Percentiles rank a stretch among this genome's conserved stretches.
Evolutionary conservation across 169 alveolate species (phyloP).

Genomic region (Eimeria praecox): DNA sequence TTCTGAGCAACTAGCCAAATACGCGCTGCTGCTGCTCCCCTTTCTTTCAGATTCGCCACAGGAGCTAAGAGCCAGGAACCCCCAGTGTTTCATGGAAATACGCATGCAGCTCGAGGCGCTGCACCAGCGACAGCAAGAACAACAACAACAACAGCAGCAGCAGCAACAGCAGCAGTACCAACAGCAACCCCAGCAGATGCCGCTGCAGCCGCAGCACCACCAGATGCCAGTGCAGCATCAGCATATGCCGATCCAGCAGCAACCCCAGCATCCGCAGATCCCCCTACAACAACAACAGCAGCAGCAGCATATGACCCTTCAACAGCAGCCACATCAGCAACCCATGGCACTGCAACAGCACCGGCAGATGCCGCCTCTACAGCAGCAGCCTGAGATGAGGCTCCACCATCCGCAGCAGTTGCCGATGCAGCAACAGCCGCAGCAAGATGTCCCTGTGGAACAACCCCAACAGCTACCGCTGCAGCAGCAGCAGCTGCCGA

Average conservation of each 20-base stretch:
- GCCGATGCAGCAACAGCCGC: conserved; percentile 21
- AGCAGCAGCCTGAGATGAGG: background rate
- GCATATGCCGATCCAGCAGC: conserved; percentile 14
- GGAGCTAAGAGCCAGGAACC: conserved; percentile 25
- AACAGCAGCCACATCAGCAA: conserved; percentile 44
- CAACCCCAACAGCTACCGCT: background rate
- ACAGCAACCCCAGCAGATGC: conserved; percentile 13
- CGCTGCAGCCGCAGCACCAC: conserved; percentile 33
- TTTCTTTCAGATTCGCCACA: conserved; percentile 34
- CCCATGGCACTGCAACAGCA: conserved; percentile 26
- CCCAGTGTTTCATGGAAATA: conserved; percentile 6
- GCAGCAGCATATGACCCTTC: conserved; percentile 31
- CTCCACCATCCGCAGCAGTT: conserved; percentile 27
- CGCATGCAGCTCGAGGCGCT: conserved; percentile 48
- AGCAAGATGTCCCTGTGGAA: conserved; percentile 13
- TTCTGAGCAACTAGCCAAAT: background rate
- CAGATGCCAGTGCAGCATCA: conserved; percentile 7
- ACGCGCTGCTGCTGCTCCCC: conserved; percentile 30
- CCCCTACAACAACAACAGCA: conserved; percentile 68
- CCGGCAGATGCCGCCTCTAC: background rate
- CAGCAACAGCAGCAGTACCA: conserved; percentile 12
- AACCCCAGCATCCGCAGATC: too few species aligned
- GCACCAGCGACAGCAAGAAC: conserved; percentile 13
- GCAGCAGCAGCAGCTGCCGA: conserved; percentile 50
- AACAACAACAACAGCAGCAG: conserved; percentile 26